Evolutionary conservation across 2,329 filamentous ascomycete genomes (phyloP).

Genomic region (Fusarium musae): DNA sequence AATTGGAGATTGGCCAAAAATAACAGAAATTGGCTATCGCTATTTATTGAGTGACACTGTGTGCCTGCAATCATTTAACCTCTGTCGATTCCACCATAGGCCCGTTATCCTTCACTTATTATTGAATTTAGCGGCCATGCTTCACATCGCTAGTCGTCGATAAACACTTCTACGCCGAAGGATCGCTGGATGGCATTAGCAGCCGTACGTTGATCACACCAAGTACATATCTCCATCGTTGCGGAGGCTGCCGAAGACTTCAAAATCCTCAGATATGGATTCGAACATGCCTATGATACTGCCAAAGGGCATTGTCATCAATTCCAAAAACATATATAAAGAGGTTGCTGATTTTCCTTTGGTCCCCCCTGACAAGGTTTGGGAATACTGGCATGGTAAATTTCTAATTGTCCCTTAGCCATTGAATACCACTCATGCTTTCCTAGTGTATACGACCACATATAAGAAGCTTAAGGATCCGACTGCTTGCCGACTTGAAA

Average conservation of each 20-base stretch:
- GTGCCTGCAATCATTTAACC: slow-evolving; percentile 10
- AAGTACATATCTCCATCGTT: neutral
- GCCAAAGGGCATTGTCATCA: slow-evolving; percentile 68
- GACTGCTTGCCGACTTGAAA: slow-evolving; percentile 70
- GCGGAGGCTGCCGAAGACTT: slow-evolving; percentile 10
- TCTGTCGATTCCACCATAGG: neutral
- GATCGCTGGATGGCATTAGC: slow-evolving; percentile 19
- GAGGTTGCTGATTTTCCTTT: slow-evolving; percentile 64
- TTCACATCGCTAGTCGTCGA: slow-evolving; percentile 25
- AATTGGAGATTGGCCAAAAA: slow-evolving; percentile 5
- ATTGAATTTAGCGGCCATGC: slow-evolving; percentile 37
- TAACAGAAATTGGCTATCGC: neutral
- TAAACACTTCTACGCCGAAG: slow-evolving; percentile 29
- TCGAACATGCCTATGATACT: slow-evolving; percentile 57
- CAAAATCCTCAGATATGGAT: slow-evolving; percentile 45
- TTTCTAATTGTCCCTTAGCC: neutral
- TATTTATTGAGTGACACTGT: slow-evolving; percentile 7
- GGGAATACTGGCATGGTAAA: slow-evolving; percentile 68
- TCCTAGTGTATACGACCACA: slow-evolving; percentile 68
- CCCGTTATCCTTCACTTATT: neutral
- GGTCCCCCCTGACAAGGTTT: slow-evolving; percentile 64
- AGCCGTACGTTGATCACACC: slow-evolving; percentile 5
- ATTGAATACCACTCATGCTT: slow-evolving; percentile 17
- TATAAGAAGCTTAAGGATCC: slow-evolving; percentile 68
- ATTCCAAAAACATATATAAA: slow-evolving; percentile 62